Conservation (phyloP, 345 rosid genomes). For the Microcos paniculata region DNA sequence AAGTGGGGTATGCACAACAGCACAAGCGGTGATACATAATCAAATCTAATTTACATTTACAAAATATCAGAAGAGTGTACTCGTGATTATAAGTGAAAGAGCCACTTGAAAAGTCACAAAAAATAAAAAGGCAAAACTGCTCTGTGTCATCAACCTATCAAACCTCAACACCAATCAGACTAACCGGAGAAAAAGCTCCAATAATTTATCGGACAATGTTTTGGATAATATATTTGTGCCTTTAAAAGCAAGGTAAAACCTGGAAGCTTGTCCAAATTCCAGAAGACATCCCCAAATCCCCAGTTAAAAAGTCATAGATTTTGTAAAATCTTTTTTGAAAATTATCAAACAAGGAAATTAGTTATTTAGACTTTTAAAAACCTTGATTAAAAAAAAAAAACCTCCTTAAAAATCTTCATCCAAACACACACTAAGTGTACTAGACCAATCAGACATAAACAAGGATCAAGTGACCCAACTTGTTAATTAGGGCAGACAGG, state of each 20-base stretch:
- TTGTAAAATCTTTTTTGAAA: too few species aligned
- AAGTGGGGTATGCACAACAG: background rate
- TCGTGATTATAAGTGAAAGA: background rate
- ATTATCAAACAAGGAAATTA: too few species aligned
- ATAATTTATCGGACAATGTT: background rate
- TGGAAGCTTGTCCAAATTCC: background rate
- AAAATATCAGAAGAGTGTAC: background rate
- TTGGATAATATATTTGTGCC: slow-evolving; percentile 4
- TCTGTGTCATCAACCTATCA: background rate
- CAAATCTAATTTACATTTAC: background rate
- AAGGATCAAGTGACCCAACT: slow-evolving; percentile 9
- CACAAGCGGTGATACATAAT: background rate
- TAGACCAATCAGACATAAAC: background rate
- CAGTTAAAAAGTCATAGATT: too few species aligned
- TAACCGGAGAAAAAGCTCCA: background rate
- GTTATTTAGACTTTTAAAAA: too few species aligned
- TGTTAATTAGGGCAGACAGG: background rate
- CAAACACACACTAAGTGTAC: slow-evolving; percentile 7
- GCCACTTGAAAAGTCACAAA: background rate
- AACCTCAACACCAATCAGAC: background rate
- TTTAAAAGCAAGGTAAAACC: background rate
- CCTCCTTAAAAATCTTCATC: too few species aligned
- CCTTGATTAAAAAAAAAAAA: too few species aligned
- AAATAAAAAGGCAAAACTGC: background rate
- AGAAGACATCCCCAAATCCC: background rate